A percentile compares a stretch with the other conserved stretches of the same genome.
Conservation (phyloP, 371 early-diverging fungal species). For the Mortierella sp. region DNA sequence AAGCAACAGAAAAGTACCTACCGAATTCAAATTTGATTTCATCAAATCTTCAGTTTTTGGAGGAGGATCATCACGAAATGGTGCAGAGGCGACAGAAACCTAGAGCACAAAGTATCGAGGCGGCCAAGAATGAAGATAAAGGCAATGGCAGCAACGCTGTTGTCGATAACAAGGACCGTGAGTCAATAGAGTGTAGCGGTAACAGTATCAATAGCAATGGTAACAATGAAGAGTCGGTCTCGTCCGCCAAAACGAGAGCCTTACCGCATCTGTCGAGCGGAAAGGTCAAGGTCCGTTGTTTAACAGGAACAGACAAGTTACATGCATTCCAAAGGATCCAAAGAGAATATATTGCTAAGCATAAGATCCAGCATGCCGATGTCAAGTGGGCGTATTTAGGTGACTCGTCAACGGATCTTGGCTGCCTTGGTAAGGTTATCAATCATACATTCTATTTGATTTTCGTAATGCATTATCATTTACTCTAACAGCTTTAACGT, state of each 20-base stretch:
- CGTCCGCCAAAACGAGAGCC: not conserved
- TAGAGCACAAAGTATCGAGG: not conserved
- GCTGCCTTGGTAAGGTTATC: conserved; percentile 46
- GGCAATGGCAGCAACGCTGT: not conserved
- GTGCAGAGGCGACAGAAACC: conserved; percentile 23
- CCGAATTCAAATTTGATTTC: conserved; percentile 43
- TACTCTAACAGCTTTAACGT: not conserved
- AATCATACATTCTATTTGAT: not conserved
- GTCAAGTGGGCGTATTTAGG: conserved; percentile 53
- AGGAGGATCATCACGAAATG: conserved; percentile 33
- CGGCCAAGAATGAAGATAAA: not conserved
- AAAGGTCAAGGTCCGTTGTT: conserved; percentile 27
- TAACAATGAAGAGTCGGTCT: not conserved
- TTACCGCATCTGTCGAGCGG: conserved; percentile 29
- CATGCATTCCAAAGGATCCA: conserved; percentile 45
- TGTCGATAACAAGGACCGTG: not conserved
- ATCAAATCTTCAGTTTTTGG: conserved; percentile 39
- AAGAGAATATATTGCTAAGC: conserved; percentile 28
- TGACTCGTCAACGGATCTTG: conserved; percentile 50
- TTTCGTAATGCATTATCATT: not conserved
- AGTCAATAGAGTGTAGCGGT: not conserved
- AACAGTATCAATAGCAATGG: not conserved
- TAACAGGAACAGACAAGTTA: conserved; percentile 53
- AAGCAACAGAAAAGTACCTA: conserved; percentile 31
- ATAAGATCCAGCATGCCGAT: conserved; percentile 23